Evolutionary conservation across 345 rosid genomes (phyloP), one percentile per base, ranked within the genome.

Genomic region (Lepidium sativum): DNA sequence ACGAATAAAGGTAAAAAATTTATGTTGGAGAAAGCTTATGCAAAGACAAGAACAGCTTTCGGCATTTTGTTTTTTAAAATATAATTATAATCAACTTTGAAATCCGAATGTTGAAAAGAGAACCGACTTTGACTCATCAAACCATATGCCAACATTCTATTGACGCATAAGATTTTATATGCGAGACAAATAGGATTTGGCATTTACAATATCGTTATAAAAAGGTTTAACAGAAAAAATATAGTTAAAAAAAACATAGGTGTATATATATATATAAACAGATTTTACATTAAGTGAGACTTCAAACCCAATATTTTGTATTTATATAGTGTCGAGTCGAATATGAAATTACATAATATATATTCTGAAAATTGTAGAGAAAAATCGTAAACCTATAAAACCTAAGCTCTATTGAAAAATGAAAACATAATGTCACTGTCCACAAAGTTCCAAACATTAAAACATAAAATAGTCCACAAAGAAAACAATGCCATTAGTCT

Each of bases 41-140:
- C 63, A 37, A 54, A 63, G 76, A 71, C 60, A 64, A 57, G 37
- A 71, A 18, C 29, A 57, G 70, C 76, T 71, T 71, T 71, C 76
- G 76, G 76, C 76, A 39, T 64, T 71, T 64, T 65, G 76, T 65
- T 14, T 62, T 27, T 5, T 27, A n/a, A n/a, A n/a, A n/a, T 39
- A 48, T 42, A 54, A 63, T 62, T 54, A 45, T 55, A 20, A 37
- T 21, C 35, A 63, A 18, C 57, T 44, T 38, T 62, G 20, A 62
- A 17, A 49, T 43, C 27, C 53, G 18, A 62, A n/a, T 48, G 44
- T 55, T 55, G 50, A 10, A 10, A 27, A 20, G 6, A 38, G 4
- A 34, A 37, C 18, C 13, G 49, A 49, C 39, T 56, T 64, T 49
- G 63, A 41, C 32, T 45, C 37, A 6, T 55, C 52, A 20, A 44